phyloP scores from a whole-genome alignment of 2,329 filamentous ascomycete genomes.

The Pseudophaeomoniella oleicola region DNA sequence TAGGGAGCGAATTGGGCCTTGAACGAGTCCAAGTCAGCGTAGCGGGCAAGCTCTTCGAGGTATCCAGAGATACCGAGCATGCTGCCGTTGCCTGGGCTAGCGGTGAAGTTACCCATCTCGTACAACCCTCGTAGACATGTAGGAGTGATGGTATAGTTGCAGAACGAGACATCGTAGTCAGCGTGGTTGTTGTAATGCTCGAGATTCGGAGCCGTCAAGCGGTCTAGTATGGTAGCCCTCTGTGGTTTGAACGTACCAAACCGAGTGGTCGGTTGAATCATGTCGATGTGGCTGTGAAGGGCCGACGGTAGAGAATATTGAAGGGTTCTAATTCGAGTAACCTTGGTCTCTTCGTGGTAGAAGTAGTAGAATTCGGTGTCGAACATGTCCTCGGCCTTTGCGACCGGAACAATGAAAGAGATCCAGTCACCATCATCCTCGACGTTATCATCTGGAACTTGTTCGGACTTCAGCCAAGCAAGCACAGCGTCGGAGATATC shows the following conservation, averaged over 20 bases:
- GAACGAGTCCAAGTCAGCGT: constrained; percentile 42
- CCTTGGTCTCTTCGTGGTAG: constrained; percentile 26
- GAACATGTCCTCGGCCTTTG: constrained; percentile 40
- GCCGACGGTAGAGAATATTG: constrained; percentile 47
- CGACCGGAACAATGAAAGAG: constrained; percentile 38
- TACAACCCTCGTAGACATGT: constrained; percentile 36
- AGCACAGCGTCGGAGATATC: constrained; percentile 35
- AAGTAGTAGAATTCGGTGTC: constrained; percentile 44
- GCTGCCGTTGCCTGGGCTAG: constrained; percentile 20
- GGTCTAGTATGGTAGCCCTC: constrained; percentile 18
- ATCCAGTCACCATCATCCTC: constrained; percentile 46
- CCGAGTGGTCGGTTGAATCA: constrained; percentile 52
- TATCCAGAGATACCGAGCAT: constrained; percentile 33
- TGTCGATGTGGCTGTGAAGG: constrained; percentile 39
- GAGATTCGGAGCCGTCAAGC: constrained; percentile 1
- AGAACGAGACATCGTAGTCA: constrained; percentile 15
- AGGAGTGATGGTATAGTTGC: constrained; percentile 29
- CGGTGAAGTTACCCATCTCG: constrained; percentile 26
- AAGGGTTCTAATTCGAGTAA: constrained; percentile 37
- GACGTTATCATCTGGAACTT: constrained; percentile 30
- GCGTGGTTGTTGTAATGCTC: constrained; percentile 5
- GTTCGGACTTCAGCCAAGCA: constrained; percentile 39
- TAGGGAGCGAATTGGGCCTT: constrained; percentile 39
- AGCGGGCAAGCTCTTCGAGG: constrained; percentile 36
- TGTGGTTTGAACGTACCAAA: constrained; percentile 39